Evolutionary conservation across 1,139 yeast species (phyloP).

Genomic region (Meyerozyma elateridarum): DNA sequence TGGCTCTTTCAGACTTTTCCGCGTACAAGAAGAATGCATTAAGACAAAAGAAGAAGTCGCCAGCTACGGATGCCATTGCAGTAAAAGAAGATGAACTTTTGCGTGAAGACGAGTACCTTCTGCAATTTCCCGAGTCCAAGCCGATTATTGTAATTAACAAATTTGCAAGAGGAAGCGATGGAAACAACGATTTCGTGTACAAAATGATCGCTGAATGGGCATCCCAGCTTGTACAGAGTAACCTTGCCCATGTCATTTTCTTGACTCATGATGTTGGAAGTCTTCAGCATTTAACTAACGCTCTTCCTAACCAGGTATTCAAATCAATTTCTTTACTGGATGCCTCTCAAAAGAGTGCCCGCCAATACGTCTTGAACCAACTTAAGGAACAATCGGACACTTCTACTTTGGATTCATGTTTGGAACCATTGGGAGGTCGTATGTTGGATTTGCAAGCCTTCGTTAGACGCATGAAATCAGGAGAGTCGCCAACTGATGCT

Average conservation of each 20-base stretch:
- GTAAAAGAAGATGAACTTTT: conserved; percentile 28
- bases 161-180: conserved; percentile 55
- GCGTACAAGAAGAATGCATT: conserved; percentile 20
- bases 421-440: conserved; percentile 86
- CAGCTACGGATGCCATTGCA: conserved; percentile 4
- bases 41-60: conserved; percentile 17
- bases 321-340: conserved; percentile 72
- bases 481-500: conserved; percentile 78
- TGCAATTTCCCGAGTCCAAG: conserved; percentile 78
- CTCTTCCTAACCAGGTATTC: conserved; percentile 84
- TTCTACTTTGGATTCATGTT: conserved; percentile 45
- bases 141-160: conserved; percentile 85
- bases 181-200: conserved; percentile 60
- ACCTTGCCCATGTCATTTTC: conserved; percentile 84
- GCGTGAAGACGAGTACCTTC: conserved; percentile 77
- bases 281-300: conserved; percentile 58
- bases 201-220: conserved; percentile 87
- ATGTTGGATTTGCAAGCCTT: conserved; percentile 91
- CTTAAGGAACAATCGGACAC: conserved; percentile 29
- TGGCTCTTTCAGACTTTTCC: conserved; percentile 48
- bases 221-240: conserved; percentile 65
- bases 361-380: conserved; percentile 64
- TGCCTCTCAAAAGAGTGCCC: conserved; percentile 71
- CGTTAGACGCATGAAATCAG: conserved; percentile 80
- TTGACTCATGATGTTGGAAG: conserved; percentile 84